Evolutionary conservation across 1,284 basidiomycete species (phyloP), one percentile per base, ranked within the genome.

Genomic region (Mycena citricolor): DNA sequence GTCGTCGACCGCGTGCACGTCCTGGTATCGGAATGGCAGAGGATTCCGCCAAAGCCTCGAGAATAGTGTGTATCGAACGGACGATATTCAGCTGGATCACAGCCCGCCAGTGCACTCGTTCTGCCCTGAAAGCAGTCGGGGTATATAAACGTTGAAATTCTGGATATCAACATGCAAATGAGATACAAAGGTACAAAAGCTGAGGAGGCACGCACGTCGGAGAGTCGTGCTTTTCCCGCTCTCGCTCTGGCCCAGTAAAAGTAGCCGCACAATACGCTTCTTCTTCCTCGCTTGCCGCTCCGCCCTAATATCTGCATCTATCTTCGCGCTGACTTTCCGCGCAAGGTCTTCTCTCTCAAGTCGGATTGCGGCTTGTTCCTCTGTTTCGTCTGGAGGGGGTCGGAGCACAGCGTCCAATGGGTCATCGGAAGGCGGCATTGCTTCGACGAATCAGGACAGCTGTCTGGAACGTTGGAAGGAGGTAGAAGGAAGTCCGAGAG

Each of bases 1-100:
- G n/a, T n/a, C n/a, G n/a, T n/a, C n/a, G n/a, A n/a, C n/a, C n/a
- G n/a, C n/a, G n/a, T n/a, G n/a, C n/a, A n/a, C n/a, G n/a, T n/a
- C n/a, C n/a, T n/a, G n/a, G n/a, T n/a, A n/a, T n/a, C n/a, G n/a
- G n/a, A n/a, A n/a, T n/a, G n/a, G n/a, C n/a, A n/a, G n/a, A n/a
- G n/a, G n/a, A n/a, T n/a, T n/a, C n/a, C n/a, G n/a, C 64, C 39
- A 86, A 67, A 0, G 83, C 71, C 43, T 86, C 83, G 50, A 87
- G 74, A 56, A 90, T 87, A 39, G 74, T 77, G 33, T 80, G 81
- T 44, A 89, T 72, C 16, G 85, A 87, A 39, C 84, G 83, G 35
- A 87, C 78, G 52, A 90, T 70, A 61, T 90, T 90, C 51, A 90
- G 76, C 56, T 89, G 87, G 50, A 90, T 84, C 41, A 90, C 79